Base-by-base conservation (phyloP, 2,329 filamentous ascomycete genomes). In the Pseudocercospora pini-densiflorae region DNA sequence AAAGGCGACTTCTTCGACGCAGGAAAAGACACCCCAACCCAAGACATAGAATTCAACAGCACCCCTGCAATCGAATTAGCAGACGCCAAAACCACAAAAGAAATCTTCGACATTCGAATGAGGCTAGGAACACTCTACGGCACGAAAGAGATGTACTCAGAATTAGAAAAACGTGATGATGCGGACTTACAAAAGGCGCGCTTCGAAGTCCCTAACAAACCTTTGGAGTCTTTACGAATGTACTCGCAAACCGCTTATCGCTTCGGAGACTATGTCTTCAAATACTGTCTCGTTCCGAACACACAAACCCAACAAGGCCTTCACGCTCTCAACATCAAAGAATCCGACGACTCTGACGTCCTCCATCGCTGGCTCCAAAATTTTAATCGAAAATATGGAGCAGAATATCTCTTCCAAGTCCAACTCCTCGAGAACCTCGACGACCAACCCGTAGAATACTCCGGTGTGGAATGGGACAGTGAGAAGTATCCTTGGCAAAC, bases 31-130 rank as follows among this genome's bases (percentile, higher is more conserved):
- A 73, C 71, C 57, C 69, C 75, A 21, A 81, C 77, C 0, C 79
- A 81, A 64, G 81, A 84, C 68, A 81, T 85, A 69, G 81, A 81
- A 19, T 85, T 85, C 73, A 85, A 85, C 71, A 82, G 78, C 64
- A 81, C 81, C 0, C 82, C 82, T 0, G 77, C 79, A 1, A 77
- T 85, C 10, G 82, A 86, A 51, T 78, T 85, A 7, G 78, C 81
- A 23, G 79, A 83, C 54, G 77, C 81, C 6, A 80, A 82, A 63
- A 81, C 79, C 1, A 83, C 81, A 1, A 76, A 75, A 19, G 80
- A 85, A 54, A 83, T 84, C 54, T 76, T 83, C 63, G 75, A 74
- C 19, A 71, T 83, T 16, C 76, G 79, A 9, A 79, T 80, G 61
- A 79, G 78, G 33, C 75, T 82, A 61, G 77, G 77, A n/a, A 64